A percentile compares a stretch with the other conserved stretches of the same genome.
Conservation (phyloP, 495 filamentous ascomycete species). For the Aspergillus coremiiformis region DNA sequence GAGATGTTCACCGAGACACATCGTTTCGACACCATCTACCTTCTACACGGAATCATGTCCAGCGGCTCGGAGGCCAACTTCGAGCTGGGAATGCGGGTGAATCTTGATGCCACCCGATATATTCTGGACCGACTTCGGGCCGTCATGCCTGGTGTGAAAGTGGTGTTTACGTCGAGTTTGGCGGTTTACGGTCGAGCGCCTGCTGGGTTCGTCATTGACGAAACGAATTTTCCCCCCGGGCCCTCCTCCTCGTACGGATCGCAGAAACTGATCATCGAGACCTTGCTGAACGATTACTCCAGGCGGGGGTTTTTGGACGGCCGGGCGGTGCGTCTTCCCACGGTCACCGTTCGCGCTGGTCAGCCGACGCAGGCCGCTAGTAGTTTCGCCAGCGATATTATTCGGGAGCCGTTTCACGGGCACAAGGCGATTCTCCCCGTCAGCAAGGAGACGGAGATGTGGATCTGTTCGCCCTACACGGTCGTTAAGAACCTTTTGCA, state of each 20-base stretch:
- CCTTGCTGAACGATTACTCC: constrained; percentile 67
- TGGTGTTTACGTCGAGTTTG: constrained; percentile 51
- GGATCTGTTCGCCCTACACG: constrained; percentile 60
- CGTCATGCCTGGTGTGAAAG: constrained; percentile 52
- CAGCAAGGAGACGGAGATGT: constrained; percentile 46
- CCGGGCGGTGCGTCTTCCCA: constrained; percentile 62
- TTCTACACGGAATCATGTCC: constrained; percentile 86
- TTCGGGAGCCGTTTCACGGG: constrained; percentile 58
- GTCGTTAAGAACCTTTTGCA: constrained; percentile 65
- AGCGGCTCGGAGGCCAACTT: constrained; percentile 67
- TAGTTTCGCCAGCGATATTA: constrained; percentile 67
- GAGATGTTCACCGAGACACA: constrained; percentile 36
- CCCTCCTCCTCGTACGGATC: constrained; percentile 69
- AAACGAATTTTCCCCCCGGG: constrained; percentile 52
- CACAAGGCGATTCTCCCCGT: constrained; percentile 59
- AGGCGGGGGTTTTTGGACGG: constrained; percentile 63
- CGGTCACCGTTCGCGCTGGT: constrained; percentile 66
- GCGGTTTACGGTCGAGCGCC: constrained; percentile 55
- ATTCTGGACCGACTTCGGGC: constrained; percentile 55
- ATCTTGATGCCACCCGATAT: constrained; percentile 61
- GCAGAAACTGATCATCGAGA: constrained; percentile 72
- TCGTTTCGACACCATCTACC: constrained; percentile 57
- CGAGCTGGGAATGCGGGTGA: constrained; percentile 64
- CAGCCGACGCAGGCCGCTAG: constrained; percentile 68
- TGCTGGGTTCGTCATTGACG: constrained; percentile 41